These are phyloP conservation scores for Geranium brycei DNA, from an alignment of 345 rosid species.

Conservation along the genomic window DNA sequence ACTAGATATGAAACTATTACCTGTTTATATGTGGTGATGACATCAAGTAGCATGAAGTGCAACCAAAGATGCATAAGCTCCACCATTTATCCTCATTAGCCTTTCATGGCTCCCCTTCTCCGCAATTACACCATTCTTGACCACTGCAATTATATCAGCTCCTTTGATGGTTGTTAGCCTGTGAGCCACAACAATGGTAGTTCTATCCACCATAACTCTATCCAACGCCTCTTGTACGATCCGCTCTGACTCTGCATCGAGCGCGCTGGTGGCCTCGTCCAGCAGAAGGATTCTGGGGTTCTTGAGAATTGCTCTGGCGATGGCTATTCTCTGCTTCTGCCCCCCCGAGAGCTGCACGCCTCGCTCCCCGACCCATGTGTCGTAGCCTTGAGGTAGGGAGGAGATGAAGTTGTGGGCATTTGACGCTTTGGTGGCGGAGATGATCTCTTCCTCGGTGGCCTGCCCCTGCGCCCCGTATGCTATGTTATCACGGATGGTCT, in stretches of 20 bases:
- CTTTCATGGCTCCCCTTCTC: constrained; percentile 51
- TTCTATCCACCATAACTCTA: constrained; percentile 46
- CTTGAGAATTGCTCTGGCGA: constrained; percentile 51
- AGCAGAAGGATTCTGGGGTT: constrained; percentile 51
- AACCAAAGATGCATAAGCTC: constrained; percentile 54
- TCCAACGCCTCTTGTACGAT: constrained; percentile 59
- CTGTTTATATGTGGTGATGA: too few relatives aligned
- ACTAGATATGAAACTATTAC: too few relatives aligned
- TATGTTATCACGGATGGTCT: constrained; percentile 47
- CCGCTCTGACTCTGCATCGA: constrained; percentile 58
- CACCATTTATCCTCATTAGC: constrained; percentile 34
- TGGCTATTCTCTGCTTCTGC: constrained; percentile 56
- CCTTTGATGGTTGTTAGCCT: constrained; percentile 39
- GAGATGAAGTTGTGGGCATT: constrained; percentile 58
- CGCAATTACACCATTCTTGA: constrained; percentile 46
- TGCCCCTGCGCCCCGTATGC: constrained; percentile 45
- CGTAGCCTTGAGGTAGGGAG: constrained; percentile 49
- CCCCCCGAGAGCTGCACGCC: constrained; percentile 68
- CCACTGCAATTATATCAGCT: constrained; percentile 58
- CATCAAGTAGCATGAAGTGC: constrained; percentile 29
- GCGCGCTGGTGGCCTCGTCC: constrained; percentile 67
- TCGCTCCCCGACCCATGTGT: constrained; percentile 52
- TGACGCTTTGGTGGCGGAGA: constrained; percentile 40
- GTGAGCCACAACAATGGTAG: constrained; percentile 60
- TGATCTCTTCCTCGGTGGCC: constrained; percentile 39